Evolutionary conservation across 306 rosid genomes (phyloP).

Genomic region (Psophocarpus tetragonolobus): DNA sequence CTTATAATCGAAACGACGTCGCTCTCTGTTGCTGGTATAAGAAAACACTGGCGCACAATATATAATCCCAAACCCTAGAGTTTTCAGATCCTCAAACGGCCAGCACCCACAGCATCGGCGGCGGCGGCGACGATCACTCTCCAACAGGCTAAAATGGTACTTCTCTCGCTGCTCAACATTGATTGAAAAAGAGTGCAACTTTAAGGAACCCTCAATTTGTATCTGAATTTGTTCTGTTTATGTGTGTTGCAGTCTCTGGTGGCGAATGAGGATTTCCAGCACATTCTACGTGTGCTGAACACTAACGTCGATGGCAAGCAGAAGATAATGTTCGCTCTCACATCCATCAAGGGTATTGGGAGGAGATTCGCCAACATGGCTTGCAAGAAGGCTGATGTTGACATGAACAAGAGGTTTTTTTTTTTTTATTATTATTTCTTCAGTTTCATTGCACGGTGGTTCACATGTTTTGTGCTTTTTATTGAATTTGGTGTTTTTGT

Average conservation of each 20-base stretch:
- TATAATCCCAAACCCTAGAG: conserved; percentile 5
- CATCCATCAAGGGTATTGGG: conserved; percentile 61
- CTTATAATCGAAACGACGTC: neutral
- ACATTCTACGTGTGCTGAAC: conserved; percentile 60
- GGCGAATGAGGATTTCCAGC: conserved; percentile 61
- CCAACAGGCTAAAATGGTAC: conserved; percentile 10
- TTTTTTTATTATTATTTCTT: neutral
- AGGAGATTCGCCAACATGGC: conserved; percentile 49
- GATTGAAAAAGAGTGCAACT: neutral
- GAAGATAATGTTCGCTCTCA: conserved; percentile 56
- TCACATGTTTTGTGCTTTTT: neutral
- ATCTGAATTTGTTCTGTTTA: neutral
- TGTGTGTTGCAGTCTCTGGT: conserved; percentile 42
- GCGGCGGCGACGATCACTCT: neutral
- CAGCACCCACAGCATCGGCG: neutral
- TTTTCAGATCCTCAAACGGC: conserved; percentile 5
- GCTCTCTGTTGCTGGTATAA: neutral
- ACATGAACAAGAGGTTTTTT: conserved; percentile 52
- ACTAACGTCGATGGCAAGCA: conserved; percentile 61
- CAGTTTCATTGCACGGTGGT: neutral
- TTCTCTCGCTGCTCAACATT: neutral
- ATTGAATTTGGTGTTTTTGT: neutral
- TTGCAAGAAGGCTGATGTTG: conserved; percentile 59
- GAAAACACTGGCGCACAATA: conserved; percentile 29
- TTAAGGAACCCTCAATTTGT: neutral